Conservation (phyloP, 1,139 yeast species). For the Nadsonia starkeyi-henricii region DNA sequence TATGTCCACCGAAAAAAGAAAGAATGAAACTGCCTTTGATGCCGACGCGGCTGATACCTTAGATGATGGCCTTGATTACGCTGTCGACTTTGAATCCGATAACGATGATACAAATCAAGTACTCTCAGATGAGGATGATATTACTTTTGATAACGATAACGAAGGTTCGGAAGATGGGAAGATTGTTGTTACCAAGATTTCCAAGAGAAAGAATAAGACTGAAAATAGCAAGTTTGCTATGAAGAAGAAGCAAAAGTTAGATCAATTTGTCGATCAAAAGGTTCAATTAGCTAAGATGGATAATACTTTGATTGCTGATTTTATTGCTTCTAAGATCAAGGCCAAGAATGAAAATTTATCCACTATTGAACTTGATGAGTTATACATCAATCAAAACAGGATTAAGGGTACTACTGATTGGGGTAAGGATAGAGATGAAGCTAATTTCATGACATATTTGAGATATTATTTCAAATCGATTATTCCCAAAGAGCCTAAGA, state of each 20-base stretch:
- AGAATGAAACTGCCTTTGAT: background rate
- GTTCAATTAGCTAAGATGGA: constrained; percentile 35
- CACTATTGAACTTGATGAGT: constrained; percentile 47
- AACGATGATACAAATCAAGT: constrained; percentile 20
- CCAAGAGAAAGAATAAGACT: constrained; percentile 13
- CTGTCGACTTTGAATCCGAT: constrained; percentile 30
- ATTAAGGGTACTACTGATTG: constrained; percentile 41
- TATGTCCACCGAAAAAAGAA: background rate
- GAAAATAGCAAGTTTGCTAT: constrained; percentile 11
- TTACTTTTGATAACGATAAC: constrained; percentile 10
- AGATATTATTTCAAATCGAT: constrained; percentile 8
- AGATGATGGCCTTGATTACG: constrained; percentile 54
- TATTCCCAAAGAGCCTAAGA: background rate
- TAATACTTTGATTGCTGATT: constrained; percentile 47
- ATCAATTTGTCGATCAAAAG: constrained; percentile 40
- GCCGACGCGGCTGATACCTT: constrained; percentile 37
- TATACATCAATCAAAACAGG: constrained; percentile 34
- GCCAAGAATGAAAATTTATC: constrained; percentile 43
- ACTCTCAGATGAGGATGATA: constrained; percentile 10
- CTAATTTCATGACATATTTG: constrained; percentile 33
- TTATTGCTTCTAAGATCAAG: constrained; percentile 38
- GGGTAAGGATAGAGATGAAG: constrained; percentile 32
- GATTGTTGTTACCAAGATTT: constrained; percentile 8
- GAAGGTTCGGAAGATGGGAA: constrained; percentile 5
- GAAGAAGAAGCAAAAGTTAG: constrained; percentile 46